Evolutionary conservation across 768 basidiomycete species (phyloP).

Genomic region (Terana coerulea): DNA sequence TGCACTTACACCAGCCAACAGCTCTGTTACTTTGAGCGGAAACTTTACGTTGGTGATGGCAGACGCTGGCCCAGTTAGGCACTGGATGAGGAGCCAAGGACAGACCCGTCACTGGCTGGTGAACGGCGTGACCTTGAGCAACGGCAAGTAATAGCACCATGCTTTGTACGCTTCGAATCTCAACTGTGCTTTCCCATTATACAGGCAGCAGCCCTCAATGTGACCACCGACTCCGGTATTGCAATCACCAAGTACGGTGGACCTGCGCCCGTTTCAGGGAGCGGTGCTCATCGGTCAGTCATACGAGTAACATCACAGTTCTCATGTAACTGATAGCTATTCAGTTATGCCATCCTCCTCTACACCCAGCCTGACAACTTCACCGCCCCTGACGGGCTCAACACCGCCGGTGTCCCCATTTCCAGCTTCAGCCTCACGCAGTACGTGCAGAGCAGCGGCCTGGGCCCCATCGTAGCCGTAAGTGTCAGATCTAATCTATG

Average conservation of each 20-base stretch:
- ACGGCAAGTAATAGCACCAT: conserved; percentile 29
- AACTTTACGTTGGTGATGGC: conserved; percentile 71
- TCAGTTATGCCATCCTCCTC: conserved; percentile 65
- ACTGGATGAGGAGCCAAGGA: conserved; percentile 46
- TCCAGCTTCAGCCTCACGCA: conserved; percentile 50
- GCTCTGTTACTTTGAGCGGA: conserved; percentile 40
- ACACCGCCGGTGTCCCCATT: conserved; percentile 46
- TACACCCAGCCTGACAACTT: conserved; percentile 64
- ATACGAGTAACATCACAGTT: not conserved
- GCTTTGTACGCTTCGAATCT: not conserved
- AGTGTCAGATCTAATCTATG: conserved; percentile 17
- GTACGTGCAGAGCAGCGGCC: conserved; percentile 56
- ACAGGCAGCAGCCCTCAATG: conserved; percentile 15
- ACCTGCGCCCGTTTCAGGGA: conserved; percentile 64
- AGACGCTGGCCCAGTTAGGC: conserved; percentile 67
- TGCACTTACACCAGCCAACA: conserved; percentile 46
- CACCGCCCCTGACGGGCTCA: conserved; percentile 54
- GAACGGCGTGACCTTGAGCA: conserved; percentile 55
- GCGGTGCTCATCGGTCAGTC: conserved; percentile 66
- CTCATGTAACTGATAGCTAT: not conserved
- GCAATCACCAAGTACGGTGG: conserved; percentile 66
- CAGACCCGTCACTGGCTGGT: conserved; percentile 82
- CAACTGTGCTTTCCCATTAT: not conserved
- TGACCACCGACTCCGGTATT: conserved; percentile 42
- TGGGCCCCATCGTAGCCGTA: conserved; percentile 63